Percentiles rank a stretch among this genome's conserved stretches.
Conservation (phyloP, 176 grass and related monocot species). For the Aegilops longissima region DNA sequence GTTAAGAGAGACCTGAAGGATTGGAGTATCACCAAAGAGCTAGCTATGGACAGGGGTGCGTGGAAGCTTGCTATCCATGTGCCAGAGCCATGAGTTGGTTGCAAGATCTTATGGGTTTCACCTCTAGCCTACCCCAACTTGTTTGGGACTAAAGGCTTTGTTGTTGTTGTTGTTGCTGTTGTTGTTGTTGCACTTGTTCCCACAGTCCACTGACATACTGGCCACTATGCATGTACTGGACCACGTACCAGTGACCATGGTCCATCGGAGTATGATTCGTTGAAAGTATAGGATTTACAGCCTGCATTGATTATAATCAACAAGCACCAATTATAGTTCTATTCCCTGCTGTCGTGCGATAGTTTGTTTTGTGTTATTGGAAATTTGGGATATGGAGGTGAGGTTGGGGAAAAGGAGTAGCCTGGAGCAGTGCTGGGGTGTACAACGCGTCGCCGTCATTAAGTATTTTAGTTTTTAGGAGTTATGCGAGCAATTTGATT, state of each 20-base stretch:
- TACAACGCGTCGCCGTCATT: not conserved
- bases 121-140: too few relatives aligned
- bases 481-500: not conserved
- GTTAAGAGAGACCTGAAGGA: too few relatives aligned
- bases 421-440: too few relatives aligned
- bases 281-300: not conserved
- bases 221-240: not conserved
- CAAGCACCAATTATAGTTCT: not conserved
- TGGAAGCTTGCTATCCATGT: too few relatives aligned
- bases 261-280: not conserved
- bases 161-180: too few relatives aligned
- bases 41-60: too few relatives aligned
- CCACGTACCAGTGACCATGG: not conserved
- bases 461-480: not conserved
- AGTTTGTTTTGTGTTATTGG: not conserved
- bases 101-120: too few relatives aligned
- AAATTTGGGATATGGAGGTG: not conserved
- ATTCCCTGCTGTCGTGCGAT: constrained; percentile 4
- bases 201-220: not conserved
- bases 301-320: not conserved
- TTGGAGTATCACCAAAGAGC: too few relatives aligned
- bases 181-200: not conserved
- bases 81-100: too few relatives aligned
- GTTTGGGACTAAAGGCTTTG: too few relatives aligned
- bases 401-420: too few relatives aligned